Evolutionary conservation across 2,329 filamentous ascomycete genomes (phyloP), one percentile per base, ranked within the genome.

Genomic region (Claviceps humidiphila): DNA sequence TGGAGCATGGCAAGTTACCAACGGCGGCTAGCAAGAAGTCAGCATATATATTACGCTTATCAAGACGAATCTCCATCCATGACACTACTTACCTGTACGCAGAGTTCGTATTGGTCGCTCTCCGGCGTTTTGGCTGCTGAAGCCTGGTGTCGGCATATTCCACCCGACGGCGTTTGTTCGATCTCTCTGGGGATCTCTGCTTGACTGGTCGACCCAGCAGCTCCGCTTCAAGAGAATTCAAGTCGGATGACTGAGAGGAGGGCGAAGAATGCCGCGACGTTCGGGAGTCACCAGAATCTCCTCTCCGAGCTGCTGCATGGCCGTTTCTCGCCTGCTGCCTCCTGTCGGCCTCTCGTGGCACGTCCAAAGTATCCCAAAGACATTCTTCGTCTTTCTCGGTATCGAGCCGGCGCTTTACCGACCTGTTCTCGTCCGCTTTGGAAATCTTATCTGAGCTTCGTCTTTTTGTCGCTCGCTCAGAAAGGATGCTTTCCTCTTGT

Each of bases 141-240:
- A 46, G 57, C 41, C 22, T 51, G 37, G 11, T 51, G 11, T 57
- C 39, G n/a, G 9, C 55, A 16, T 53, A 53, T 40, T 60, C 58
- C 9, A 57, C 56, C 6, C 58, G 54, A 39, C 56, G 56, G 6
- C 59, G 62, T 42, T 55, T 52, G 20, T 52, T 54, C 5, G 56
- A 53, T 38, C 61, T 61, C 20, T 62, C 60, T 0, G 60, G 56
- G 13, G 61, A 61, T 52, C 61, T 66, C 16, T 60, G 58, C 54
- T 65, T 69, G 5, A 56, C 54, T 13, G 67, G 59, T 11, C 63
- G 60, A 38, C 68, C 68, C 1, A 70, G 56, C 2, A 70, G 62
- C 51, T 69, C 68, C 2, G 67, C 67, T 54, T 70, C 68, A 9
- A 70, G 55, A 6, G 66, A 69, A 52, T 68, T 66, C 43, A 70